Conservation (phyloP, 2,329 filamentous ascomycete genomes). For the Colletotrichum euphorbiae region DNA sequence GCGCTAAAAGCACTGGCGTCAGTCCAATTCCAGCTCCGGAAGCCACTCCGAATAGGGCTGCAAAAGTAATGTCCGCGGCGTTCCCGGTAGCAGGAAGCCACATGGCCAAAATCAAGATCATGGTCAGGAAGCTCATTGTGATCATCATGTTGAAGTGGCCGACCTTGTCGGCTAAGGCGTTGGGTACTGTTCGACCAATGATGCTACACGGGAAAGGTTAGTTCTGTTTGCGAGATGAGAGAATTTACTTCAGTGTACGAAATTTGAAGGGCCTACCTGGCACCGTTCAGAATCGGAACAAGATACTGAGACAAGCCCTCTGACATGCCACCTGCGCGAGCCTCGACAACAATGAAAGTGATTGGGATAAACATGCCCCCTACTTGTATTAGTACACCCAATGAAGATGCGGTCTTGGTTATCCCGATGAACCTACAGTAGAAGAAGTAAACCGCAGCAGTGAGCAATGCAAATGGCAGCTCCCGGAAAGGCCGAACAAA, state of each 20-base stretch:
- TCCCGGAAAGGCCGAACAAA: constrained; percentile 48
- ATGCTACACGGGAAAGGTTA: too few relatives aligned
- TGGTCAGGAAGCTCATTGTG: constrained; percentile 55
- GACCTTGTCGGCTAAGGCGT: constrained; percentile 40
- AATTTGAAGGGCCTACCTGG: constrained; percentile 33
- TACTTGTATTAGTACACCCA: too few relatives aligned
- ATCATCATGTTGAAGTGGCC: constrained; percentile 49
- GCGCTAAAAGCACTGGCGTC: constrained; percentile 49
- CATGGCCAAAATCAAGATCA: constrained; percentile 49
- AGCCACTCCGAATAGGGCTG: constrained; percentile 50
- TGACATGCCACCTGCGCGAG: constrained; percentile 41
- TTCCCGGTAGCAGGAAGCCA: constrained; percentile 49
- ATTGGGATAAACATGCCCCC: constrained; percentile 36
- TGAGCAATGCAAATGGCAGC: constrained; percentile 45
- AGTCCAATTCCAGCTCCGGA: constrained; percentile 51
- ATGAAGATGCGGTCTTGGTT: too few relatives aligned
- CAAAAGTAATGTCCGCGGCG: constrained; percentile 46
- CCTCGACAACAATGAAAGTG: constrained; percentile 43
- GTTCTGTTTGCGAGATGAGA: too few relatives aligned
- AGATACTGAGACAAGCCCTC: constrained; percentile 41
- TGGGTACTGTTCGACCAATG: too few relatives aligned
- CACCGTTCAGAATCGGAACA: constrained; percentile 44
- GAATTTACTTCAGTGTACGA: too few relatives aligned
- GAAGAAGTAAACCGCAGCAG: constrained; percentile 48
- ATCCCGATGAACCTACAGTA: constrained; percentile 1